Conservation (phyloP, 495 filamentous ascomycete genomes). For the Aeminium ludgeri region DNA sequence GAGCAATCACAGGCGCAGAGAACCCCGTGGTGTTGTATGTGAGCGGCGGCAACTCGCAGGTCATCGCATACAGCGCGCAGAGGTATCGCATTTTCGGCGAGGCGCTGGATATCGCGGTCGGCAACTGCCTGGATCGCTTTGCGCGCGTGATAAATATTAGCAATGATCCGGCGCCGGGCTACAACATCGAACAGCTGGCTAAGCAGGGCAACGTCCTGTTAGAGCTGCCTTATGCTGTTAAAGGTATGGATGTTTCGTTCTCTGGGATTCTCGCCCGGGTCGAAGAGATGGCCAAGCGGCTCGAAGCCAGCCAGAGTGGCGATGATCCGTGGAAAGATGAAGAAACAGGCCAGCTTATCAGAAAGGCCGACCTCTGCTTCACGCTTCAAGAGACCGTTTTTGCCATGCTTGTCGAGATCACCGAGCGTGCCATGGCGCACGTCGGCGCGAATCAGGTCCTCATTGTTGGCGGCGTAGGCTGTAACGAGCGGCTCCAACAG, state of each 20-base stretch:
- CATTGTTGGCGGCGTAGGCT: slow-evolving; percentile 96
- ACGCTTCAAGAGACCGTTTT: slow-evolving; percentile 87
- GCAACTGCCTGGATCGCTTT: slow-evolving; percentile 93
- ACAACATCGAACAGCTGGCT: slow-evolving; percentile 94
- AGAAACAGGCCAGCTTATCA: slow-evolving; percentile 35
- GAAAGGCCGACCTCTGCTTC: slow-evolving; percentile 81
- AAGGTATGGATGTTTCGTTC: slow-evolving; percentile 96
- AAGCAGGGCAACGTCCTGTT: slow-evolving; percentile 57
- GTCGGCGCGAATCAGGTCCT: slow-evolving; percentile 80
- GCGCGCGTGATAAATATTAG: slow-evolving; percentile 75
- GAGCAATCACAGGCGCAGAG: slow-evolving; percentile 75
- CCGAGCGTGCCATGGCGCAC: slow-evolving; percentile 95
- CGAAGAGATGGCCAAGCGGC: slow-evolving; percentile 48
- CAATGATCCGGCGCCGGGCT: slow-evolving; percentile 91
- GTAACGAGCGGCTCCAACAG: slow-evolving; percentile 84
- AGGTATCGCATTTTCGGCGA: slow-evolving; percentile 96
- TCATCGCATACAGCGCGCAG: slow-evolving; percentile 87
- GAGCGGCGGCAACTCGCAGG: slow-evolving; percentile 91
- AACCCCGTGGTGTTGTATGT: slow-evolving; percentile 96
- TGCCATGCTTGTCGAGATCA: slow-evolving; percentile 96
- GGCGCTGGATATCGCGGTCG: slow-evolving; percentile 90
- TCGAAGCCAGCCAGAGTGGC: slow-evolving; percentile 3
- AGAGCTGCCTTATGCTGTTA: slow-evolving; percentile 88
- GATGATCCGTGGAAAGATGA: slow-evolving; percentile 21
- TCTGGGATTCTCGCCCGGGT: slow-evolving; percentile 73